These are phyloP conservation scores for Metschnikowia vanudenii DNA, from an alignment of 805 yeast genomes.

Conservation along the genomic window DNA sequence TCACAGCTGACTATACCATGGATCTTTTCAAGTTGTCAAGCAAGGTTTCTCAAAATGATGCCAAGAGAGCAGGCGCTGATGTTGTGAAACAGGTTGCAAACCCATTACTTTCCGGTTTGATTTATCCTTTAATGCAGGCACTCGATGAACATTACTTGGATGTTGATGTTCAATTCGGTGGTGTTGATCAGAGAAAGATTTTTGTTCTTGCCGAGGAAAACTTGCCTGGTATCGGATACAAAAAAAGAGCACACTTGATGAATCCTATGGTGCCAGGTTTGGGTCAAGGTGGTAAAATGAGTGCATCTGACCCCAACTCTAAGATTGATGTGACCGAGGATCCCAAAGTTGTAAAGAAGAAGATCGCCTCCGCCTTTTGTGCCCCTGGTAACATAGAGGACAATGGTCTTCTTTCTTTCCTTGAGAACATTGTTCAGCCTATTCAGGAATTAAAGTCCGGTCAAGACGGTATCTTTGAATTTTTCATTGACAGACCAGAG, in stretches of 20 bases:
- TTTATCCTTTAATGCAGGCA: slow-evolving; percentile 98
- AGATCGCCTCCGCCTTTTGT: slow-evolving; percentile 88
- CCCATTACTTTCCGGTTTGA: slow-evolving; percentile 89
- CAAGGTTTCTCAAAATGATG: slow-evolving; percentile 87
- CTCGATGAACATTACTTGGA: slow-evolving; percentile 88
- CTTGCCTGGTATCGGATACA: slow-evolving; percentile 82
- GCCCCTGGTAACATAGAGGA: slow-evolving; percentile 90
- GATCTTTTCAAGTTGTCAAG: slow-evolving; percentile 87
- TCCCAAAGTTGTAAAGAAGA: slow-evolving; percentile 84
- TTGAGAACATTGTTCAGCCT: slow-evolving; percentile 83
- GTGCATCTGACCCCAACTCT: slow-evolving; percentile 98
- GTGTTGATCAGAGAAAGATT: slow-evolving; percentile 98
- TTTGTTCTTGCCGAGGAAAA: slow-evolving; percentile 96
- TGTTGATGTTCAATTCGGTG: slow-evolving; percentile 95
- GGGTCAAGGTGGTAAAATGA: slow-evolving; percentile 97
- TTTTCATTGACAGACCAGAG: slow-evolving; percentile 87
- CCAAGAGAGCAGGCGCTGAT: slow-evolving; percentile 99
- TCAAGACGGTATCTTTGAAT: slow-evolving; percentile 52
- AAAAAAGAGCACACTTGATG: slow-evolving; percentile 97
- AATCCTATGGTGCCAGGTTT: slow-evolving; percentile 99
- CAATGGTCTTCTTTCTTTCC: slow-evolving; percentile 85
- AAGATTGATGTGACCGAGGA: slow-evolving; percentile 91
- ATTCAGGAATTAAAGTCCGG: slow-evolving; percentile 73
- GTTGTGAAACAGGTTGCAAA: slow-evolving; percentile 96
- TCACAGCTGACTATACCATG: slow-evolving; percentile 72